phyloP scores from a whole-genome alignment of 1,139 yeast species.

The Meyerozyma sp. region DNA sequence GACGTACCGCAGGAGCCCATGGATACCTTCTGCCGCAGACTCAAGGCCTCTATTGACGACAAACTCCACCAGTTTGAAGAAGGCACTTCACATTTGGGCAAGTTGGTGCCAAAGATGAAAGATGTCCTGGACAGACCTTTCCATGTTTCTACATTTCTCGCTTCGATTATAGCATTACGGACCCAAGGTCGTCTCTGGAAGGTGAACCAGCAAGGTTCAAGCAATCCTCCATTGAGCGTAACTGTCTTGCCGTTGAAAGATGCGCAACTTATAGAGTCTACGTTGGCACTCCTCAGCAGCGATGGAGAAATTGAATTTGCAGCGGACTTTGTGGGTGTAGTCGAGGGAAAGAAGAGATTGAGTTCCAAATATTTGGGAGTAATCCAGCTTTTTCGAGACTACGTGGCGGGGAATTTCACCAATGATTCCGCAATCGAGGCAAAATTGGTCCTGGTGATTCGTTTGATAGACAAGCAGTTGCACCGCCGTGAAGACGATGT shows the following conservation, averaged over 20 bases:
- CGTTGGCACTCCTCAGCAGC: constrained; percentile 24
- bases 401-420: constrained; percentile 42
- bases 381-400: constrained; percentile 42
- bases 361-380: constrained; percentile 28
- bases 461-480: constrained; percentile 23
- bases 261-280: constrained; percentile 20
- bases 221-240: constrained; percentile 40
- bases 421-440: constrained; percentile 36
- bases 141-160: constrained; percentile 31
- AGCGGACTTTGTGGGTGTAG: constrained; percentile 12
- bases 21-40: neutral
- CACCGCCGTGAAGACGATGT: constrained; percentile 10
- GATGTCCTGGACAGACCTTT: constrained; percentile 9
- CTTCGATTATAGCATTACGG: constrained; percentile 40
- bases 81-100: constrained; percentile 9
- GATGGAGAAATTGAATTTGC: constrained; percentile 20
- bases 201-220: constrained; percentile 23
- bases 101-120: constrained; percentile 6
- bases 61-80: neutral
- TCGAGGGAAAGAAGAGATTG: constrained; percentile 10
- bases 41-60: neutral
- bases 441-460: constrained; percentile 29
- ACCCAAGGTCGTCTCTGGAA: constrained; percentile 47
- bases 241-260: constrained; percentile 42
- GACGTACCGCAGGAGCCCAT: neutral